phyloP scores from a whole-genome alignment of 345 rosid species.

The Salix suchowensis region DNA sequence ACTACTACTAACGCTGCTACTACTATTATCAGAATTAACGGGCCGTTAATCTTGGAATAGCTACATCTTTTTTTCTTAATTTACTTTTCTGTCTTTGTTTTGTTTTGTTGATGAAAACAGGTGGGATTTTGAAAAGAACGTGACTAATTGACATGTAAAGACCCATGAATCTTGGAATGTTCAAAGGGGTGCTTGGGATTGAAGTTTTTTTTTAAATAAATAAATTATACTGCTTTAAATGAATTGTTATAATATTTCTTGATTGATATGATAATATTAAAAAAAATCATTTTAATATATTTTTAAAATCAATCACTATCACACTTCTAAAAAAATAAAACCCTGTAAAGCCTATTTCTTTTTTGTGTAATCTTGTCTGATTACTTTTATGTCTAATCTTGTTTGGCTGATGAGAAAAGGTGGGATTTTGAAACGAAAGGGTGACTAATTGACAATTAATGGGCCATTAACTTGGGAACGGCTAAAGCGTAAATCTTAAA shows the following conservation, averaged over 20 bases:
- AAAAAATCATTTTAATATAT: too few relatives aligned
- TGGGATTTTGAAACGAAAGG: background rate
- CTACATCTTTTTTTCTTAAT: background rate
- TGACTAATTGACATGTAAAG: background rate
- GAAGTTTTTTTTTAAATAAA: too few relatives aligned
- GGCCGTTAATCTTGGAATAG: background rate
- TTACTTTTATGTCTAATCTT: background rate
- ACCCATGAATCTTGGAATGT: background rate
- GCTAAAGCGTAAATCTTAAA: background rate
- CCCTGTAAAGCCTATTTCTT: too few relatives aligned
- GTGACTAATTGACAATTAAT: background rate
- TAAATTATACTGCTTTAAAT: too few relatives aligned
- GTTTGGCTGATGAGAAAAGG: conserved; percentile 7
- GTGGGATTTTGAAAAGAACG: background rate
- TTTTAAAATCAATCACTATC: too few relatives aligned
- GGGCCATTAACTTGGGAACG: background rate
- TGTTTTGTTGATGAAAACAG: background rate
- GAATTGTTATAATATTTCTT: too few relatives aligned
- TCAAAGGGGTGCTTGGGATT: background rate
- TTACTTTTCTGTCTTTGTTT: background rate
- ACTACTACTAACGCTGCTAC: too few relatives aligned
- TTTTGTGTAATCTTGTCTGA: too few relatives aligned
- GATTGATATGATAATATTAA: too few relatives aligned
- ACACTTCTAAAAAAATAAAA: too few relatives aligned
- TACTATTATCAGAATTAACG: background rate